A percentile compares a stretch with the other conserved stretches of the same genome.
Evolutionary conservation across 2,329 filamentous ascomycete species (phyloP).

Genomic region (Neurospora crassa): DNA sequence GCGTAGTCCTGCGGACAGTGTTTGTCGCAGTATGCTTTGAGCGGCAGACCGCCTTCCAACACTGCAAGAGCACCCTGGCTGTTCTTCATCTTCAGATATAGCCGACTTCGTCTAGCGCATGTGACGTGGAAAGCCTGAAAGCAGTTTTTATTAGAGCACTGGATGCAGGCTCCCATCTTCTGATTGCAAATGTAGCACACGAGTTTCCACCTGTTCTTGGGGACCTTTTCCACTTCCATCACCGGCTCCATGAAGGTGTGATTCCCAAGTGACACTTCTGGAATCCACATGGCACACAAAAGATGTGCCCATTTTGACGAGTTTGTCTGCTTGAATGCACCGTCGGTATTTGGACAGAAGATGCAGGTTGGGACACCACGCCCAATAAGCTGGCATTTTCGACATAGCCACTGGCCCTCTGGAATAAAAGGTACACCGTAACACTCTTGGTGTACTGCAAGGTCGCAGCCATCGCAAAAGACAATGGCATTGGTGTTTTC

Average conservation of each 20-base stretch:
- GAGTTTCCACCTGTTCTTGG: conserved; percentile 86
- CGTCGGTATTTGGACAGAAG: conserved; percentile 95
- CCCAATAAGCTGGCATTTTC: conserved; percentile 92
- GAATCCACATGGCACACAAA: conserved; percentile 96
- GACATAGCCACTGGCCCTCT: conserved; percentile 95
- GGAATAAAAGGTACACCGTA: conserved; percentile 98
- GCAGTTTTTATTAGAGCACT: conserved; percentile 95
- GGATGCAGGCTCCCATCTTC: conserved; percentile 95
- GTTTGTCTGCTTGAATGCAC: conserved; percentile 96
- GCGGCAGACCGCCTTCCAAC: conserved; percentile 66
- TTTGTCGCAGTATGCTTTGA: conserved; percentile 94
- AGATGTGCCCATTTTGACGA: conserved; percentile 95
- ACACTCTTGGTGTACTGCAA: conserved; percentile 97
- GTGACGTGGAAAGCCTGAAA: conserved; percentile 97
- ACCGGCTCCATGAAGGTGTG: conserved; percentile 97
- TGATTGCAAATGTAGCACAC: conserved; percentile 96
- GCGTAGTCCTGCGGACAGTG: conserved; percentile 87
- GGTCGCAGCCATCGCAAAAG: conserved; percentile 95
- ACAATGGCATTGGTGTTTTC: conserved; percentile 99
- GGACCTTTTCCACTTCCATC: conserved; percentile 95
- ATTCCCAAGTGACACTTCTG: conserved; percentile 90
- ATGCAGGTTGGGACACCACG: conserved; percentile 91
- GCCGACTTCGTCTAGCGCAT: conserved; percentile 75
- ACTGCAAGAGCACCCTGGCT: conserved; percentile 69
- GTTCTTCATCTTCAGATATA: conserved; percentile 96